A percentile compares a stretch with the other conserved stretches of the same genome.
phyloP scores from a whole-genome alignment of 192 early-diverging fungal species.

The Coemansia sp. region DNA sequence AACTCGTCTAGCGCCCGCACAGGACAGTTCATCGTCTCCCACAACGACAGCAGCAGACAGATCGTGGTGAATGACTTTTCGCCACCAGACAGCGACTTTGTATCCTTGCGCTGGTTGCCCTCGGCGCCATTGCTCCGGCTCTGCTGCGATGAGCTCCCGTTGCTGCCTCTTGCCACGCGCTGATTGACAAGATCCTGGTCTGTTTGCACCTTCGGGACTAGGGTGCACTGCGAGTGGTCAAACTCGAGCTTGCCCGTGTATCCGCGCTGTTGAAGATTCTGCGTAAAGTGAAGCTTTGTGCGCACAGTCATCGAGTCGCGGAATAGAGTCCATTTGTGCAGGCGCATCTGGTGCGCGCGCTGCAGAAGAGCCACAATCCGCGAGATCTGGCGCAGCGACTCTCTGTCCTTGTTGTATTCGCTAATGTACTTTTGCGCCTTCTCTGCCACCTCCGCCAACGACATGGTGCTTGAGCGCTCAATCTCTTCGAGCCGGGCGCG shows the following conservation, averaged over 20 bases:
- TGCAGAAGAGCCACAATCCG: conserved; percentile 57
- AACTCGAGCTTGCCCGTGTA: conserved; percentile 79
- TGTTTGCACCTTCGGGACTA: conserved; percentile 65
- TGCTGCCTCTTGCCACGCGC: conserved; percentile 8
- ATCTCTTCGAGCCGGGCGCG: conserved; percentile 56
- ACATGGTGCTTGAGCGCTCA: conserved; percentile 60
- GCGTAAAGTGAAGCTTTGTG: conserved; percentile 71
- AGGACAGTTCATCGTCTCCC: conserved; percentile 89
- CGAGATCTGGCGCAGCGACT: conserved; percentile 53
- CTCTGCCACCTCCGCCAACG: conserved; percentile 61
- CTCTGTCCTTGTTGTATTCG: conserved; percentile 59
- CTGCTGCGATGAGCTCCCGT: conserved; percentile 11
- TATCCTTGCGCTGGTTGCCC: conserved; percentile 66
- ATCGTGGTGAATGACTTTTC: conserved; percentile 97
- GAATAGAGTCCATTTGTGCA: conserved; percentile 67
- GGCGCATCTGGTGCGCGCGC: conserved; percentile 59
- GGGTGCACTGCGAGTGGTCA: conserved; percentile 63
- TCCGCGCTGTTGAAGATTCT: conserved; percentile 74
- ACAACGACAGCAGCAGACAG: conserved; percentile 88
- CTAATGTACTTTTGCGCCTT: conserved; percentile 54
- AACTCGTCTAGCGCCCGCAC: conserved; percentile 98
- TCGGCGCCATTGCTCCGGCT: conserved; percentile 8
- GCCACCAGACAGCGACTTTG: conserved; percentile 91
- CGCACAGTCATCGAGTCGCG: conserved; percentile 70
- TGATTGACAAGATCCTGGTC: conserved; percentile 43